These are phyloP conservation scores for Astrothelium subdiscretum DNA, from an alignment of 495 filamentous ascomycete species.

Conservation along the genomic window DNA sequence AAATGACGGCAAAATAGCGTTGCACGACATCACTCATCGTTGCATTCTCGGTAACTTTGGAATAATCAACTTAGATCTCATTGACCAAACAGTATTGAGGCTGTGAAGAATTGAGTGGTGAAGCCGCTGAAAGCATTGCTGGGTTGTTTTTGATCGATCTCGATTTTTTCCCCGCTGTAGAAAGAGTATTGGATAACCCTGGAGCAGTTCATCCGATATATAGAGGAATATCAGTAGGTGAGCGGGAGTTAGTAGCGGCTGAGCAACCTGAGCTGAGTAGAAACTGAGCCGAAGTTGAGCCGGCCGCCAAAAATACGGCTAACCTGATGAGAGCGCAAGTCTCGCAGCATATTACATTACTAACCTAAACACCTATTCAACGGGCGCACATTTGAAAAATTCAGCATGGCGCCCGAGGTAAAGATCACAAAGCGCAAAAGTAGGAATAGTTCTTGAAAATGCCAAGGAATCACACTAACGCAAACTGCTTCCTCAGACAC, in stretches of 20 bases:
- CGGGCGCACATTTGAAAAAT: slow-evolving; percentile 8
- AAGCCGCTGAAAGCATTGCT: background rate
- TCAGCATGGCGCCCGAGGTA: slow-evolving; percentile 54
- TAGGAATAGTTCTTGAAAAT: slow-evolving; percentile 18
- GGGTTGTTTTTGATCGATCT: background rate
- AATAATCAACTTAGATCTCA: background rate
- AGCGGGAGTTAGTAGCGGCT: background rate
- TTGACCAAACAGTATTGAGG: background rate
- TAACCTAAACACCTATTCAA: no score
- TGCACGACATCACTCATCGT: background rate
- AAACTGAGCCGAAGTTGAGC: background rate
- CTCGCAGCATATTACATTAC: no score
- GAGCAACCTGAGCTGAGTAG: background rate
- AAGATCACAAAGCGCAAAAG: slow-evolving; percentile 66
- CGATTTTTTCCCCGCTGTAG: background rate
- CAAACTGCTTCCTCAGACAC: background rate
- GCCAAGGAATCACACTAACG: background rate
- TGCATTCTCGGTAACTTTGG: background rate
- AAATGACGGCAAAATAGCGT: background rate
- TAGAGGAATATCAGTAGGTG: background rate
- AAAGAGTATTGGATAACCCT: background rate
- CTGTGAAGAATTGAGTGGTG: background rate
- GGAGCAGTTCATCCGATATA: background rate
- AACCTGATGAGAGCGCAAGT: no score
- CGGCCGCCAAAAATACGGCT: background rate